Evolutionary conservation across 306 rosid species (phyloP), one percentile per base, ranked within the genome.

Genomic region (Glycine tomentella): DNA sequence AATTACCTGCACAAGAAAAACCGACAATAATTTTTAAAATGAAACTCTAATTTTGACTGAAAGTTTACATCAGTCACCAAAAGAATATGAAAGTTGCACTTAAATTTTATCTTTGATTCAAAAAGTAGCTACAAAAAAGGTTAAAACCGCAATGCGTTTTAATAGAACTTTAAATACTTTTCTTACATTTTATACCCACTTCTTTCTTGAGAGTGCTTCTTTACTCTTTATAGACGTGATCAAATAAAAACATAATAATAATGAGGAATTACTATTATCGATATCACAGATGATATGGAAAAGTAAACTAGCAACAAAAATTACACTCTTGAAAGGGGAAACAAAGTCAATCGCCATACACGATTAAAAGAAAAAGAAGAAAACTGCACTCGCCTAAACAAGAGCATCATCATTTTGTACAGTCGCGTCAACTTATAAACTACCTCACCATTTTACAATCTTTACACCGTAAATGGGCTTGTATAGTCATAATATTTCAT

Each of bases 351-450:
- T 73, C 84, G 63, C 69, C 92, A 90, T 91, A 89, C 92, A 88
- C 63, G 58, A 71, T 4, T 4, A 15, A 10, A 56, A 38, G 2
- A 4, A 64, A 45, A 45, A 70, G 74, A 83, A 86, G 36, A 61
- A 76, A 58, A 25, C 84, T 81, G 89, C 86, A 83, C 91, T 90
- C 85, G 82, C 76, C 91, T 81, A 90, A 81, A 87, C 90, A 91
- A 78, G 66, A 90, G 84, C 90, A 87, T 70, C 90, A 89, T 88
- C 85, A 85, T 85, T 83, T 93, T 92, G 94, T 92, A 93, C 94
- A 93, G 94, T 92, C 91, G 66, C 86, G 92, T 81, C 70, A 79
- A 76, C 79, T 61, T 69, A 55, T 6, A 81, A 76, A 84, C 92
- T 88, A 91, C 84, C 94, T 90, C 93, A 88, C 83, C 91, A 79